Base-by-base conservation (phyloP, 805 yeast species). In the Candida nonsorbophila region DNA sequence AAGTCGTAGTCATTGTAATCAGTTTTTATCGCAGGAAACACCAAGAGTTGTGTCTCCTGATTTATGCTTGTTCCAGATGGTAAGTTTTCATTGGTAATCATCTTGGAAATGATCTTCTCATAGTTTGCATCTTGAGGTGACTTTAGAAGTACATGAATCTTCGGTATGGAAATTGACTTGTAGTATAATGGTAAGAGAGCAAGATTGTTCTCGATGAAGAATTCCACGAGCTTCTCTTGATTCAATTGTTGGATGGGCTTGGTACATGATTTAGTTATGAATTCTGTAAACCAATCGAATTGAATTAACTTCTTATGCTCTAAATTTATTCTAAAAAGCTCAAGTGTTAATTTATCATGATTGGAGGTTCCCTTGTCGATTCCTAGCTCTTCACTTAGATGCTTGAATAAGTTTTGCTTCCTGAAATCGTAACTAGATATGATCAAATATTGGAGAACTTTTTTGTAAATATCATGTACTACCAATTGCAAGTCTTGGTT, bases 361-460 rank as follows among this genome's bases (percentile, higher is more conserved):
- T 5, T 13, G 25, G 15, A 6, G 15, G 13, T 7, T 6, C 14
- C n/a, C 15, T 14, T 13, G 15, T 23, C 16, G 9, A 23, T 13
- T 6, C 28, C 25, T 7, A 53, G 36, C 33, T 44, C n/a, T n/a
- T n/a, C n/a, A n/a, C n/a, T n/a, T n/a, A n/a, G n/a, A n/a, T n/a
- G 55, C 15, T 32, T 38, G 11, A 42, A 24, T 7, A 58, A 41
- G 15, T 51, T 51, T 15, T 37, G 31, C 26, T 49, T 56, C 25
- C 66, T 44, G 32, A 54, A 60, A 35, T 62, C 67, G 18, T 54
- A 45, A 21, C 53, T 54, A 12, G 60, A 46, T 5, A 60, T 36
- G n/a, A 62, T 28, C 27, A 48, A 46, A 18, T 48, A 46, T 16
- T 56, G 52, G 25, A 60, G 34, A 14, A 58, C 49, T 36, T 63